phyloP scores from a whole-genome alignment of 139 green algal species.

The Helicosporidium sp. region DNA sequence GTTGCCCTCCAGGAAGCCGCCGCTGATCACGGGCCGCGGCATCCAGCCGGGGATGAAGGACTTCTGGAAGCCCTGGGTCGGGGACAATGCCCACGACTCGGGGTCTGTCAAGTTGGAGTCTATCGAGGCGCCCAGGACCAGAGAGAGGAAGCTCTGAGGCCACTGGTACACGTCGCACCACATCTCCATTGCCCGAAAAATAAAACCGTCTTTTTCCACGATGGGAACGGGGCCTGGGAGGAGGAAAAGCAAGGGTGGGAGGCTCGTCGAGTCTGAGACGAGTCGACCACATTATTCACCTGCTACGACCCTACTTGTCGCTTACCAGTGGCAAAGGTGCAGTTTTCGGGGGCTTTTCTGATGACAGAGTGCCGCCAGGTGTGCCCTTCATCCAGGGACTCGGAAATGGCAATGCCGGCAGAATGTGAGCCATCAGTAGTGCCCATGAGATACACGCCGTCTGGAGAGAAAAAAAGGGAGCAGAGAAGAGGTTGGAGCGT shows the following conservation, averaged over 20 bases:
- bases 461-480: neutral
- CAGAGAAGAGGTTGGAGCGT: neutral
- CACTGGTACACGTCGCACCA: slow-evolving; percentile 1
- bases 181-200: slow-evolving; percentile 8
- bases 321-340: slow-evolving; percentile 6
- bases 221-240: slow-evolving; percentile 7
- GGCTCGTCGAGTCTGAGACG: neutral
- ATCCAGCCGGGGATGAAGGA: slow-evolving; percentile 4
- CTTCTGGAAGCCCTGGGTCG: neutral
- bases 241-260: neutral
- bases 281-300: neutral
- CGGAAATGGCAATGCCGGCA: neutral
- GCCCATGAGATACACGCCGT: slow-evolving; percentile 3
- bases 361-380: slow-evolving; percentile 4
- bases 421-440: neutral
- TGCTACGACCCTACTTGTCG: neutral
- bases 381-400: neutral
- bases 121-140: slow-evolving; percentile 1
- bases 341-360: neutral
- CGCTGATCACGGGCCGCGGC: slow-evolving; percentile 3
- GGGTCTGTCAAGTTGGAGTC: slow-evolving; percentile 4
- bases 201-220: neutral
- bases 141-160: slow-evolving; percentile 2
- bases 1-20: slow-evolving; percentile 7
- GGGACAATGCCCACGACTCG: neutral